A percentile compares a stretch with the other conserved stretches of the same genome.
Evolutionary conservation across 352 stramenopile species (phyloP).

Genomic region (Phytophthora chlamydospora): DNA sequence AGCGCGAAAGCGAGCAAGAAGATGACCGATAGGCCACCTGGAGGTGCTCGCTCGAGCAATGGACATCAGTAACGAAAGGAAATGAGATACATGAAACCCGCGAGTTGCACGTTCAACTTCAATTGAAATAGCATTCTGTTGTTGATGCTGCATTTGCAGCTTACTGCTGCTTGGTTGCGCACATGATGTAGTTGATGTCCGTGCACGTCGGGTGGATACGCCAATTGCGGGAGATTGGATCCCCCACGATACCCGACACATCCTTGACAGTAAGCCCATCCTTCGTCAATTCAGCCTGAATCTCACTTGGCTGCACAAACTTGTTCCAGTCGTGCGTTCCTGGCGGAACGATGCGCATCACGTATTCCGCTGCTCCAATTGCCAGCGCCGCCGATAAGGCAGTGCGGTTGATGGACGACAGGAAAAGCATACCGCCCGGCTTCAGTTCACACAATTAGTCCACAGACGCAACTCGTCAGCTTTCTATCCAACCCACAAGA

Average conservation of each 20-base stretch:
- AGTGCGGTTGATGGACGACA: conserved; percentile 89
- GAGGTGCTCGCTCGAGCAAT: neutral
- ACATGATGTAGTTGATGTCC: conserved; percentile 87
- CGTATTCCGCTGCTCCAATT: conserved; percentile 80
- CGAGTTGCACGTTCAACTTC: conserved; percentile 1
- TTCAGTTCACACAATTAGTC: conserved; percentile 19
- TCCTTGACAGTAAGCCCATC: conserved; percentile 67
- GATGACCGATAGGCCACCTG: conserved; percentile 10
- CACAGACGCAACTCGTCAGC: neutral
- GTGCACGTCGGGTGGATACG: conserved; percentile 75
- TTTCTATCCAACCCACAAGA: neutral
- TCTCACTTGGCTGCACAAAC: conserved; percentile 78
- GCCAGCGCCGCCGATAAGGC: conserved; percentile 64
- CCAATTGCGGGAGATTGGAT: conserved; percentile 78
- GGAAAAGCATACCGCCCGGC: conserved; percentile 78
- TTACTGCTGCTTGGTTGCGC: conserved; percentile 55
- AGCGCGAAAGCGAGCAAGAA: conserved; percentile 8
- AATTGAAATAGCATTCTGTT: neutral
- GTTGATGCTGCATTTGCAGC: conserved; percentile 1
- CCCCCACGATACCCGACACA: conserved; percentile 79
- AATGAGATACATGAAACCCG: neutral
- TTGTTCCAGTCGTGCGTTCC: conserved; percentile 89
- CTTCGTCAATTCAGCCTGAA: conserved; percentile 61
- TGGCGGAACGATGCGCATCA: conserved; percentile 75
- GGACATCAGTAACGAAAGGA: neutral